A percentile compares a stretch with the other conserved stretches of the same genome.
Conservation (phyloP, 78 protist species). For the Dictyostelium intermedium region DNA sequence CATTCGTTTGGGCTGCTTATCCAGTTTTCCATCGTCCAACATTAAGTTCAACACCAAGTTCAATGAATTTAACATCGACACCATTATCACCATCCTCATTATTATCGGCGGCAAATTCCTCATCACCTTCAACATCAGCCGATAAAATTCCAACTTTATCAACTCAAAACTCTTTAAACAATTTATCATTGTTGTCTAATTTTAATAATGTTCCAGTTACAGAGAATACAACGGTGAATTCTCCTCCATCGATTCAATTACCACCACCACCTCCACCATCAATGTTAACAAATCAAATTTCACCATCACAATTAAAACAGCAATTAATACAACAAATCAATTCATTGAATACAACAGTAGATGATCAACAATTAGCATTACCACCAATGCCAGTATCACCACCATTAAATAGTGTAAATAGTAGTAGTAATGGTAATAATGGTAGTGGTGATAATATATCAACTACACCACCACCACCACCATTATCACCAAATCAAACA, state of each 20-base stretch:
- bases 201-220: neutral
- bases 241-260: neutral
- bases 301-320: neutral
- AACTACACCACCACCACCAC: neutral
- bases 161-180: neutral
- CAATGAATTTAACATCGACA: conserved; percentile 16
- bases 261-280: conserved; percentile 25
- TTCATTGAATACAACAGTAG: neutral
- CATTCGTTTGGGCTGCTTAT: conserved; percentile 73
- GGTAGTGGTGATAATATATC: neutral
- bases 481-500: neutral
- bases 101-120: neutral
- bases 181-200: neutral
- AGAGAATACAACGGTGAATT: neutral
- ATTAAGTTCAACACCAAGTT: neutral
- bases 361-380: neutral
- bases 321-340: conserved; percentile 23
- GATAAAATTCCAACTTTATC: neutral
- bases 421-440: neutral
- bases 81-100: neutral
- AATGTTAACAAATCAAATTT: neutral
- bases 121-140: neutral
- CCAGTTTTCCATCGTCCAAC: conserved; percentile 75
- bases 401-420: neutral
- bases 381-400: conserved; percentile 39